A percentile compares a stretch with the other conserved stretches of the same genome.
Conservation (phyloP, 83 land plant genomes). For the Diphasiastrum complanatum region DNA sequence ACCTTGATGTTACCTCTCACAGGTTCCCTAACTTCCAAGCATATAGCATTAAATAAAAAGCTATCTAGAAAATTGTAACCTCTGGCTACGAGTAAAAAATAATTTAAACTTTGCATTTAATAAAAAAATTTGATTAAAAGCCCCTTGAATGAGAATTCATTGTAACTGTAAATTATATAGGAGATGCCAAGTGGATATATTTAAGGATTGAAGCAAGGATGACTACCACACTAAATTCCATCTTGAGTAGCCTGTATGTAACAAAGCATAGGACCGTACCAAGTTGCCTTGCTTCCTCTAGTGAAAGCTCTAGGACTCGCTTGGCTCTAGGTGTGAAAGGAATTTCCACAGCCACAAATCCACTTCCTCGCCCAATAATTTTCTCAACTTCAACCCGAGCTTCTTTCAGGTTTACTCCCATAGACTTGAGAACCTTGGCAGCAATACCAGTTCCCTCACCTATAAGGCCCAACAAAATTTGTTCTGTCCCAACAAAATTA, state of each 20-base stretch:
- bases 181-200: no score
- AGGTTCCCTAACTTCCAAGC: no score
- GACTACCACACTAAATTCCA: no score
- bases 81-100: no score
- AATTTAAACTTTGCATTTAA: no score
- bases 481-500: conserved; percentile 27
- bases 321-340: conserved; percentile 25
- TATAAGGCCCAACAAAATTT: conserved; percentile 24
- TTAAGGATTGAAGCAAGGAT: no score
- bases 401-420: conserved; percentile 26
- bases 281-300: conserved; percentile 20
- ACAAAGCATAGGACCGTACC: conserved; percentile 2
- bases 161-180: no score
- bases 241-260: neutral
- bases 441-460: conserved; percentile 30
- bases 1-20: no score
- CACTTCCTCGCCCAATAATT: conserved; percentile 25
- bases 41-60: no score
- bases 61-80: no score
- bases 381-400: conserved; percentile 30
- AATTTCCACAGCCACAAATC: conserved; percentile 30
- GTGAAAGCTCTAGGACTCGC: conserved; percentile 19
- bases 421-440: conserved; percentile 27
- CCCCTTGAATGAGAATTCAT: no score
- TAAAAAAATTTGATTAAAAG: no score